A percentile compares a stretch with the other conserved stretches of the same genome.
Evolutionary conservation across 106 monocot species (phyloP).

Genomic region (Apostasia shenzhenica): DNA sequence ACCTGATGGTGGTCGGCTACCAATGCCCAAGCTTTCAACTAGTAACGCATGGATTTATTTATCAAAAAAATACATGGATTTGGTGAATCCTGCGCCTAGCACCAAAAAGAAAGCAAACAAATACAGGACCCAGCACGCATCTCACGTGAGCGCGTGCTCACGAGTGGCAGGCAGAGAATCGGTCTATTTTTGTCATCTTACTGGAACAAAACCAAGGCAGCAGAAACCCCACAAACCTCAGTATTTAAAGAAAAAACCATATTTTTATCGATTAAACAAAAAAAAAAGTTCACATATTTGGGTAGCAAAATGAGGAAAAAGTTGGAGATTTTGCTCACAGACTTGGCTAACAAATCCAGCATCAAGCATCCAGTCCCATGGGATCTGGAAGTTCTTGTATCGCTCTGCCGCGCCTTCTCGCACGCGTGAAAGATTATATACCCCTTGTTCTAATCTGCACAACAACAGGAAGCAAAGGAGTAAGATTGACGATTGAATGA

Average conservation of each 20-base stretch:
- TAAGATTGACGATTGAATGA: background rate
- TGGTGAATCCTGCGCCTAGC: background rate
- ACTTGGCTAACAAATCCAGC: slow-evolving; percentile 78
- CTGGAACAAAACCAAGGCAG: background rate
- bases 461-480: background rate
- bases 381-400: slow-evolving; percentile 72
- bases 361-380: slow-evolving; percentile 93
- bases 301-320: too few relatives aligned
- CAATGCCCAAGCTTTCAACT: too few relatives aligned
- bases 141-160: slow-evolving; percentile 5
- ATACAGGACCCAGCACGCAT: background rate
- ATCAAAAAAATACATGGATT: too few relatives aligned
- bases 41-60: too few relatives aligned
- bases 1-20: too few relatives aligned
- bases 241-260: background rate
- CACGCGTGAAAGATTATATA: slow-evolving; percentile 66
- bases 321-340: background rate
- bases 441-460: slow-evolving; percentile 78
- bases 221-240: background rate
- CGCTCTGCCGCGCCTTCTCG: slow-evolving; percentile 60
- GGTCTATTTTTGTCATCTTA: slow-evolving; percentile 3
- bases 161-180: background rate
- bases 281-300: too few relatives aligned
- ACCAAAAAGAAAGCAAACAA: background rate
- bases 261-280: background rate